These are phyloP conservation scores for Staphylotrichum tortipilum DNA, from an alignment of 495 filamentous ascomycete species.

Conservation along the genomic window DNA sequence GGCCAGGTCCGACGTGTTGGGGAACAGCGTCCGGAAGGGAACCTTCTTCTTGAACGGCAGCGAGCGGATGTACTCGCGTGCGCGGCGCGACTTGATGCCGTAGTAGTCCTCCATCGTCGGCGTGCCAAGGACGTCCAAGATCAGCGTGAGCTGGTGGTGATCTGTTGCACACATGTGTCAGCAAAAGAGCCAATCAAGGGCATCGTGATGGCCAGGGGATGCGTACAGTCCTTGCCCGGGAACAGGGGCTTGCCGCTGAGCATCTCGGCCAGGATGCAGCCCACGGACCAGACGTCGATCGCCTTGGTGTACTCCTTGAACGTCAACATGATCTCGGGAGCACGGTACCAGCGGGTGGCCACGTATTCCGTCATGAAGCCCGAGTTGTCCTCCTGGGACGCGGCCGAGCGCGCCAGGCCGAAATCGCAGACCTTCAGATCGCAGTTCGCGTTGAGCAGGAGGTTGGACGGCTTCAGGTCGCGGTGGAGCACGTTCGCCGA, in stretches of 20 bases:
- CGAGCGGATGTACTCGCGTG: conserved; percentile 96
- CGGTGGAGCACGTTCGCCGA: conserved; percentile 97
- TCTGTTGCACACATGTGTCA: conserved; percentile 45
- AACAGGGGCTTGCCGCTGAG: conserved; percentile 97
- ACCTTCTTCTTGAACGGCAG: conserved; percentile 99
- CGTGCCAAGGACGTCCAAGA: conserved; percentile 94
- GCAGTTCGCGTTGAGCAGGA: conserved; percentile 97
- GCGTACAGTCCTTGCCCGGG: conserved; percentile 96
- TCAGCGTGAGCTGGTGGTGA: conserved; percentile 96
- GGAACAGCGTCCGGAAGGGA: conserved; percentile 93
- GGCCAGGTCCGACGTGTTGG: conserved; percentile 88
- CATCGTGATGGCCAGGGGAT: neutral
- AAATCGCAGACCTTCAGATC: conserved; percentile 99
- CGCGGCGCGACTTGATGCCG: conserved; percentile 96
- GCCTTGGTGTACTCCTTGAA: conserved; percentile 99
- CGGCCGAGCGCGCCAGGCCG: conserved; percentile 85
- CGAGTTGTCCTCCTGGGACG: conserved; percentile 94
- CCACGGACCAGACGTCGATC: conserved; percentile 99
- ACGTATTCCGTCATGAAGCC: conserved; percentile 99
- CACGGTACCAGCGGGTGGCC: conserved; percentile 97
- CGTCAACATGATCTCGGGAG: conserved; percentile 99
- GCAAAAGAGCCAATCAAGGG: neutral
- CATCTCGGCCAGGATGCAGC: conserved; percentile 99
- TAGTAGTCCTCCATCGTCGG: conserved; percentile 99
- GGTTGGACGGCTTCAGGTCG: conserved; percentile 93